phyloP scores from a whole-genome alignment of 441 rosid genomes.

The Erysimum pusillum region DNA sequence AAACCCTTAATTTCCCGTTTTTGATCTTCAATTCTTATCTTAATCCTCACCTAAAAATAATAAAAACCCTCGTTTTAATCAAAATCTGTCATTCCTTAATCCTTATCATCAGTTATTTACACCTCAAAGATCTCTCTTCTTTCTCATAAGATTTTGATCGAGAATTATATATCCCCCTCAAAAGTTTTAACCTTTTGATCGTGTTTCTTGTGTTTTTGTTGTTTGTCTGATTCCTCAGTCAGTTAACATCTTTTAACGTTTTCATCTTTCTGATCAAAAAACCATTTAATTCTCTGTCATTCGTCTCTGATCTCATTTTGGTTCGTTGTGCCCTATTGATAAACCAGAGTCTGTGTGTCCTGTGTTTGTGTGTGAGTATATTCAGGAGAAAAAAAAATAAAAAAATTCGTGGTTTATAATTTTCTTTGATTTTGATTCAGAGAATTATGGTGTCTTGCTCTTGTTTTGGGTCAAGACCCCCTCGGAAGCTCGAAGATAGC shows the following conservation, averaged over 20 bases:
- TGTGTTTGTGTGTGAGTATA: no score
- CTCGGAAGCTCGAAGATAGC: no score
- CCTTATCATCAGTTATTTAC: not conserved
- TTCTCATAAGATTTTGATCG: not conserved
- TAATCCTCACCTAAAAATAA: not conserved
- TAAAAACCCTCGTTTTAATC: not conserved
- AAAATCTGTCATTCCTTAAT: not conserved
- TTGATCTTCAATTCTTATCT: slow-evolving; percentile 13
- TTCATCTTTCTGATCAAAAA: no score
- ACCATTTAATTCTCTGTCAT: not conserved
- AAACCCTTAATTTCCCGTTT: not conserved
- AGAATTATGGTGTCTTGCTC: no score
- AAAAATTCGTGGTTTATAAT: no score
- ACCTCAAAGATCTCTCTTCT: not conserved
- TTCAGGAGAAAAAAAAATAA: no score
- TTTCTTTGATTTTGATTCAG: no score
- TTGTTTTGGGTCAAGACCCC: no score
- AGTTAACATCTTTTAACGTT: no score
- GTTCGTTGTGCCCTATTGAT: not conserved
- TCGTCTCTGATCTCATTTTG: not conserved
- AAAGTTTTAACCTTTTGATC: slow-evolving; percentile 1
- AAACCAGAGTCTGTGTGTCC: not conserved
- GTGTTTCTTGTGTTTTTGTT: not conserved
- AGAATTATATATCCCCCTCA: not conserved
- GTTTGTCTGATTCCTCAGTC: not conserved